phyloP scores from a whole-genome alignment of 2,329 filamentous ascomycete genomes.

The Hymenoscyphus albidus region DNA sequence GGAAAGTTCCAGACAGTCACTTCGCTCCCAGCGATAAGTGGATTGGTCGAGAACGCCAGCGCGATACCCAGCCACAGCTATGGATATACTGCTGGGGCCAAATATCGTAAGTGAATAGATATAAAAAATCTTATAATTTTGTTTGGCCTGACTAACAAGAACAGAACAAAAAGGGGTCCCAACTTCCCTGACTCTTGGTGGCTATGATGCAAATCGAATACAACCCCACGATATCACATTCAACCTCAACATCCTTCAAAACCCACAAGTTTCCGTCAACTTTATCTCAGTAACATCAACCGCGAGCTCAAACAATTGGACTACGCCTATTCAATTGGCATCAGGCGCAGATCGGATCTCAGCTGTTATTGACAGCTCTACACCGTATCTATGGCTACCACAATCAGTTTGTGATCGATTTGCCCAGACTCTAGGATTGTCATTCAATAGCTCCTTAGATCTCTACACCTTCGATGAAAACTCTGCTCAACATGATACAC shows the following conservation, averaged over 20 bases:
- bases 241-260: conserved; percentile 48
- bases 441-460: conserved; percentile 59
- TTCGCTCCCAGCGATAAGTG: conserved; percentile 49
- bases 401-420: conserved; percentile 59
- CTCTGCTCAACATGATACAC: conserved; percentile 47
- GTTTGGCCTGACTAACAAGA: conserved; percentile 27
- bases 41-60: conserved; percentile 55
- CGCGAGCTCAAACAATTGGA: conserved; percentile 49
- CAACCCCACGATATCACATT: conserved; percentile 59
- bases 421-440: conserved; percentile 59
- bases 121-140: neutral
- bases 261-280: conserved; percentile 36
- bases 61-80: conserved; percentile 69
- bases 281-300: conserved; percentile 26
- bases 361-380: conserved; percentile 55
- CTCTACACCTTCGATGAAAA: conserved; percentile 61
- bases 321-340: conserved; percentile 37
- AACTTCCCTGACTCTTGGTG: conserved; percentile 63
- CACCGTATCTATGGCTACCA: conserved; percentile 62
- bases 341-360: conserved; percentile 24
- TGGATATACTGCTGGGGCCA: conserved; percentile 72
- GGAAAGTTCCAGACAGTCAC: conserved; percentile 49
- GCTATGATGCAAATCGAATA: conserved; percentile 63
- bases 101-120: conserved; percentile 52
- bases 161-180: conserved; percentile 43